Conservation (phyloP, 1,139 yeast genomes). For the Suhomyces ambrosiae region DNA sequence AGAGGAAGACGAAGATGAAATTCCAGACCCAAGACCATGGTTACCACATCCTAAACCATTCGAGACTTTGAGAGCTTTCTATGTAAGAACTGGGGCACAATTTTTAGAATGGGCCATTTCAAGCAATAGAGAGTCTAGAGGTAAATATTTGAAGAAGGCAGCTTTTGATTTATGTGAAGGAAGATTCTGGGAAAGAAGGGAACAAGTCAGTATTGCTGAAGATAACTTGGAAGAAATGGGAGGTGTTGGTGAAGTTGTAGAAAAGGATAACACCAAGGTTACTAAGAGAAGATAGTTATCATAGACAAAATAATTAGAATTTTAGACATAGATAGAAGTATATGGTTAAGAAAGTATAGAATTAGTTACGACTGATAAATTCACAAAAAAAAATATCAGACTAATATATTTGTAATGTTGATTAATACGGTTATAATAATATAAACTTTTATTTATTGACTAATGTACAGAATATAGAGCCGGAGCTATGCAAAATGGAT, state of each 20-base stretch:
- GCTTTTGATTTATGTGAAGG: conserved; percentile 91
- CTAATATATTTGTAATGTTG: too few species aligned
- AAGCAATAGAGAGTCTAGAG: conserved; percentile 82
- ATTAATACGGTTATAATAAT: too few species aligned
- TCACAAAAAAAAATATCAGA: too few species aligned
- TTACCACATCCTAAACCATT: conserved; percentile 97
- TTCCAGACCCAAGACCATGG: conserved; percentile 94
- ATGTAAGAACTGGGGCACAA: conserved; percentile 80
- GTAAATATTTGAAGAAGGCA: conserved; percentile 84
- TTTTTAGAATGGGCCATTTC: conserved; percentile 93
- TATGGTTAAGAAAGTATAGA: too few species aligned
- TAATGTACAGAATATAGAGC: conserved; percentile 11
- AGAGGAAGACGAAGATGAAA: conserved; percentile 66
- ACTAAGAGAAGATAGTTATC: conserved; percentile 39
- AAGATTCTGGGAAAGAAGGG: conserved; percentile 99
- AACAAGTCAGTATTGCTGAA: conserved; percentile 84
- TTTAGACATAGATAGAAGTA: neutral
- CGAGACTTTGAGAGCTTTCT: conserved; percentile 79
- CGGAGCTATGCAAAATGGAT: conserved; percentile 79
- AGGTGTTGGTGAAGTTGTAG: conserved; percentile 90
- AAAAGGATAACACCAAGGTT: conserved; percentile 60
- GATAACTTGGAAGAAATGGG: conserved; percentile 88
- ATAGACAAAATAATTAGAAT: neutral
- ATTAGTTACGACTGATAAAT: too few species aligned
- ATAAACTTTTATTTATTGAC: too few species aligned